Evolutionary conservation across 345 rosid genomes (phyloP).

Genomic region (Excoecaria agallocha): DNA sequence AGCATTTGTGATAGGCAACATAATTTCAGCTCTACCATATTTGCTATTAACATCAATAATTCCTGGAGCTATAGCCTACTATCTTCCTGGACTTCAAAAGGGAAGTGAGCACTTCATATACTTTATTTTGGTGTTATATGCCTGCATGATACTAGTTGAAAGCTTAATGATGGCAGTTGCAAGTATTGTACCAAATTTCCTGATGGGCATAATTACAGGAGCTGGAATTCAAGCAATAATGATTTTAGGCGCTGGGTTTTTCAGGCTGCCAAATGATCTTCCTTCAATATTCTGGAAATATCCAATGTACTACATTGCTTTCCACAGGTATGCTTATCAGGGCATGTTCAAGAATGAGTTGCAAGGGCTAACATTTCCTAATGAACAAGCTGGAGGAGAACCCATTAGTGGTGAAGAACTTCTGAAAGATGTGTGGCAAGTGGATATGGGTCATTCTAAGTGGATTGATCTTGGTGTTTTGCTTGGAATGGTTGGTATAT

Average conservation of each 20-base stretch:
- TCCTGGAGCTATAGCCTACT: constrained; percentile 51
- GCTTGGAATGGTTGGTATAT: constrained; percentile 38
- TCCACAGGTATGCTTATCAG: constrained; percentile 16
- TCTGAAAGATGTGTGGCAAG: constrained; percentile 38
- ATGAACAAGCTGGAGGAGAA: constrained; percentile 6
- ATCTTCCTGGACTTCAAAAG: constrained; percentile 41
- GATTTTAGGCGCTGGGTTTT: constrained; percentile 50
- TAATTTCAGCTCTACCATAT: constrained; percentile 47
- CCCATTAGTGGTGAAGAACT: constrained; percentile 29
- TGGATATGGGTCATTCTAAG: constrained; percentile 49
- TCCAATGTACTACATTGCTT: constrained; percentile 47
- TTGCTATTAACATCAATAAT: constrained; percentile 34
- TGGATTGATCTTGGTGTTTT: constrained; percentile 49
- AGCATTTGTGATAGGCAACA: constrained; percentile 44
- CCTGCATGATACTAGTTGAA: constrained; percentile 42
- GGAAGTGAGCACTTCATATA: constrained; percentile 36
- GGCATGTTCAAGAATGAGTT: constrained; percentile 32
- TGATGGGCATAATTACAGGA: constrained; percentile 54
- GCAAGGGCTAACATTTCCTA: constrained; percentile 31
- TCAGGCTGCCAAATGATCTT: constrained; percentile 48
- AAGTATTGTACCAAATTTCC: constrained; percentile 48
- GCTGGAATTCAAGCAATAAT: constrained; percentile 55
- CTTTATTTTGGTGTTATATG: constrained; percentile 37
- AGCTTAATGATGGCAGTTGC: constrained; percentile 63
- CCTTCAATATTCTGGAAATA: constrained; percentile 41